Evolutionary conservation across 495 filamentous ascomycete species (phyloP), one percentile per base, ranked within the genome.

Genomic region (Tuber borchii): DNA sequence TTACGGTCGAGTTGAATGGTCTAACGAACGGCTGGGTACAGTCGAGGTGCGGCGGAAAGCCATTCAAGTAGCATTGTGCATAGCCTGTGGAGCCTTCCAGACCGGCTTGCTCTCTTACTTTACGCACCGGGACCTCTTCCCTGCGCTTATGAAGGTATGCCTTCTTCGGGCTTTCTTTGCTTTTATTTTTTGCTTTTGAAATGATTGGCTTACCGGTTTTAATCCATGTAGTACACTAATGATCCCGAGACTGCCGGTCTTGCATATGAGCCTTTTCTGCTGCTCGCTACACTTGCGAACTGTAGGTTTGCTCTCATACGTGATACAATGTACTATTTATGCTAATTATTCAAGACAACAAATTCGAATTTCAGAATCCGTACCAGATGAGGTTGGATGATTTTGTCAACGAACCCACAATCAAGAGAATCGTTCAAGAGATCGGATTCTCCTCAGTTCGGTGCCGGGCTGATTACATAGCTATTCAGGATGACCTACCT

Each of bases 361-460:
- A 97, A 84, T 99, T 98, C 80, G 95, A 99, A 85, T 93, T 96
- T 75, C 95, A 97, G 84, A 99, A 99, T 79, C 95, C 95, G 10
- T 99, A 99, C 81, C 92, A 95, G 81, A 85, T 96, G 76, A 91
- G 95, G 68, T 88, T 99, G n/a, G 93, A 96, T 82, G 95, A 99
- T 83, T 98, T 98, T 85, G 94, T 97, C 77, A 97, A 99, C 79
- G 95, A 98, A 82, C 85, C 86, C 0, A 90, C 90, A 37, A 98
- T 98, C 78, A 87, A 91, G 81, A 93, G 91, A 76, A 92, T 97
- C 69, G 88, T 94, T 73, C 86, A 87, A 76, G 90, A 91, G 73
- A 87, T 97, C 20, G 93, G 92, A 16, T 82, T 87, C 70, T 89
- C 91, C 2, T 95, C 92, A 81, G 85, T 87, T 48, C 85, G 81